phyloP scores from a whole-genome alignment of 805 yeast genomes.

The Cyberlindnera mycetangii region DNA sequence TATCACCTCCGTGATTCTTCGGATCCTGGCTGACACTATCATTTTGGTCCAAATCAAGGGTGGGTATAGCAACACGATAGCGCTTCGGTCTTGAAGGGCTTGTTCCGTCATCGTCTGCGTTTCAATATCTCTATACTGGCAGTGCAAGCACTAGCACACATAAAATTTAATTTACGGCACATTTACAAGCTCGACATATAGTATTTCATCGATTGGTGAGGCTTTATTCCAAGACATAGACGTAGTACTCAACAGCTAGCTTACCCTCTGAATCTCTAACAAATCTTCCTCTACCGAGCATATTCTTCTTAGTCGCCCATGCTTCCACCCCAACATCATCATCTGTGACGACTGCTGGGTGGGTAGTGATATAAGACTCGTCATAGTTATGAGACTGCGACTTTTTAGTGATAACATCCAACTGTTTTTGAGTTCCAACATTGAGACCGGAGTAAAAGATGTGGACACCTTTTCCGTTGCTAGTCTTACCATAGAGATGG shows the following conservation, averaged over 20 bases:
- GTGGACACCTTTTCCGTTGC: constrained; percentile 39
- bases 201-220: no score
- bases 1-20: no score
- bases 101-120: no score
- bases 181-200: no score
- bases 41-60: no score
- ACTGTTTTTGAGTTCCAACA: constrained; percentile 34
- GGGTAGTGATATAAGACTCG: constrained; percentile 48
- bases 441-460: constrained; percentile 49
- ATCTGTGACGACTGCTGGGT: constrained; percentile 44
- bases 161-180: no score
- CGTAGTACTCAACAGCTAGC: constrained; percentile 53
- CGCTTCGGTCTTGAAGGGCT: no score
- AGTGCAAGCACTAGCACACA: no score
- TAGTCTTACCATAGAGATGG: constrained; percentile 44
- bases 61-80: no score
- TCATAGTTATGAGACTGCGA: constrained; percentile 35
- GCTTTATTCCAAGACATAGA: constrained; percentile 32
- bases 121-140: no score
- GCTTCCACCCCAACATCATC: constrained; percentile 40
- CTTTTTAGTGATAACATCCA: constrained; percentile 35
- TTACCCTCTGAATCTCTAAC: constrained; percentile 43
- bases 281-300: constrained; percentile 60
- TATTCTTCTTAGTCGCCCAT: constrained; percentile 50
- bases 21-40: no score